Evolutionary conservation across 2,329 filamentous ascomycete genomes (phyloP).

Genomic region (Talaromyces islandicus): DNA sequence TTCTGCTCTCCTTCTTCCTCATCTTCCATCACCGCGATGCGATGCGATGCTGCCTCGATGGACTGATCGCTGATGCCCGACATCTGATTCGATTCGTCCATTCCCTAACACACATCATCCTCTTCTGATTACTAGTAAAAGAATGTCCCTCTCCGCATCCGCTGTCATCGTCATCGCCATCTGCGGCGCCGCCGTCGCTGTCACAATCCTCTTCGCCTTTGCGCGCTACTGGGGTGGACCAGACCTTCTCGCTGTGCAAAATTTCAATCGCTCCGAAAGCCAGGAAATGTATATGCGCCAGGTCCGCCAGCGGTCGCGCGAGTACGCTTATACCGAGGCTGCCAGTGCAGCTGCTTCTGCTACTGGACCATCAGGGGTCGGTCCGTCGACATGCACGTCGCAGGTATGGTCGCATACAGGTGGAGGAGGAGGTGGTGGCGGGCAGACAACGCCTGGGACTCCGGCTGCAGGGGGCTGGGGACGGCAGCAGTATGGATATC

Average conservation of each 20-base stretch:
- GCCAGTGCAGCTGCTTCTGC: background rate
- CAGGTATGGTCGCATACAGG: slow-evolving; percentile 4
- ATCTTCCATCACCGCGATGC: background rate
- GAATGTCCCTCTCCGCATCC: slow-evolving; percentile 8
- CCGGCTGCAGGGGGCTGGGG: background rate
- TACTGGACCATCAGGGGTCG: background rate
- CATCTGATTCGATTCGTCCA: background rate
- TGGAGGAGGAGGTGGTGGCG: no score
- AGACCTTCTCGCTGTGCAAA: background rate
- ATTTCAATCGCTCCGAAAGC: background rate
- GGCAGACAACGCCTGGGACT: background rate
- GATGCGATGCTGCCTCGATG: background rate
- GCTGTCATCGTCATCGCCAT: slow-evolving; percentile 13
- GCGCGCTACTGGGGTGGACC: slow-evolving; percentile 3
- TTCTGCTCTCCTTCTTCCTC: background rate
- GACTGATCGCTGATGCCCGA: background rate
- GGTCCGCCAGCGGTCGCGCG: slow-evolving; percentile 9
- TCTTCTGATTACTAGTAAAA: background rate
- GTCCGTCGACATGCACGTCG: background rate
- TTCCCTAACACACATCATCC: background rate
- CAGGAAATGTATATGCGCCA: slow-evolving; percentile 11
- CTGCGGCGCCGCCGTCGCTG: background rate
- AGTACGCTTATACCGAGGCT: slow-evolving; percentile 8
- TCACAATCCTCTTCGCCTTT: slow-evolving; percentile 11
- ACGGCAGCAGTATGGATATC: background rate